Evolutionary conservation across 441 rosid species (phyloP).

Genomic region (Populus hybrid): DNA sequence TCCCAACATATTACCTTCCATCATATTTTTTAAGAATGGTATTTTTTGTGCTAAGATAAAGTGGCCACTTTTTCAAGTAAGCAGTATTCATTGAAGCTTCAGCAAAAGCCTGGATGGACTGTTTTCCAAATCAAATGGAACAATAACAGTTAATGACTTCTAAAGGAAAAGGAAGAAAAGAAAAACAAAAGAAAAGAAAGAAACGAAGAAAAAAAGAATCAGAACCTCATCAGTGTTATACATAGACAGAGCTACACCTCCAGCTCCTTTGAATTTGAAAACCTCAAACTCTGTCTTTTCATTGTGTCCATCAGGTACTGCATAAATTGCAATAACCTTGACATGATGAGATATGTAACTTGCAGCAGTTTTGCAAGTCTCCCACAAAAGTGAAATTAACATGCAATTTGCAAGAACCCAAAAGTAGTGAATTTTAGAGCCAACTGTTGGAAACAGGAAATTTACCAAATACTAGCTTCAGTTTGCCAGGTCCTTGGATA

Average conservation of each 20-base stretch:
- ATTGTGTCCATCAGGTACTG: slow-evolving; percentile 55
- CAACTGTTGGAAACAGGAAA: not conserved
- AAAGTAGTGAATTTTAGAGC: not conserved
- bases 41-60: slow-evolving; percentile 31
- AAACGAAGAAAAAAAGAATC: not conserved
- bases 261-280: slow-evolving; percentile 62
- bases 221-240: slow-evolving; percentile 83
- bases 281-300: slow-evolving; percentile 63
- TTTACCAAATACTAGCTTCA: slow-evolving; percentile 74
- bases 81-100: slow-evolving; percentile 94
- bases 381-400: not conserved
- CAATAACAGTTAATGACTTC: not conserved
- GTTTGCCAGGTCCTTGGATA: slow-evolving; percentile 70
- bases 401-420: not conserved
- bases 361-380: not conserved
- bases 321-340: slow-evolving; percentile 21
- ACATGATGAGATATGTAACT: not conserved
- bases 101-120: slow-evolving; percentile 88
- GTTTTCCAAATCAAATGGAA: slow-evolving; percentile 25
- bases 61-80: slow-evolving; percentile 86
- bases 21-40: slow-evolving; percentile 90
- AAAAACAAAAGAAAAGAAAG: too few relatives aligned
- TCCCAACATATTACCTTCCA: slow-evolving; percentile 59
- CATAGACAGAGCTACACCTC: slow-evolving; percentile 87
- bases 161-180: not conserved